A percentile compares a stretch with the other conserved stretches of the same genome.
Evolutionary conservation across 2,329 filamentous ascomycete species (phyloP).

Genomic region (Diaporthe helianthi): DNA sequence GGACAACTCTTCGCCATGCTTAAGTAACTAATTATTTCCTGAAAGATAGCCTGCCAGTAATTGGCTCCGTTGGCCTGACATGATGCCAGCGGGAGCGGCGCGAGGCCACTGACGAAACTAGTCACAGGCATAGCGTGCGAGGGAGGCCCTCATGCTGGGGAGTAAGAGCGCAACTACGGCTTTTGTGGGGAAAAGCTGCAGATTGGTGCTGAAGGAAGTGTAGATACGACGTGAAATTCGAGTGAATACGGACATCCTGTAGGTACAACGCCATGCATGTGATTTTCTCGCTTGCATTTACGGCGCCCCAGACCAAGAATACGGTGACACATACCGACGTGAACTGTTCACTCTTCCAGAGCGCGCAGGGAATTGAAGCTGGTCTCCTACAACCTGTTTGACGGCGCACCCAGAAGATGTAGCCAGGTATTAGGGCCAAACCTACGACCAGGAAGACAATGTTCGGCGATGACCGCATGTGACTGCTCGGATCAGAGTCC

Average conservation of each 20-base stretch:
- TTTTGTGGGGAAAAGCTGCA: conserved; percentile 30
- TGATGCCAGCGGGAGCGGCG: conserved; percentile 54
- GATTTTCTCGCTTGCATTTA: conserved; percentile 52
- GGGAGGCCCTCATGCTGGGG: conserved; percentile 37
- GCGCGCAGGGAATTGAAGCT: conserved; percentile 65
- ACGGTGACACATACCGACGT: conserved; percentile 60
- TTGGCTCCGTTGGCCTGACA: conserved; percentile 47
- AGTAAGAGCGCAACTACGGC: conserved; percentile 44
- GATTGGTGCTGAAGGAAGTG: conserved; percentile 50
- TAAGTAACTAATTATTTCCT: conserved; percentile 53
- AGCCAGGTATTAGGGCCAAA: conserved; percentile 52
- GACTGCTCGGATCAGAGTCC: conserved; percentile 41
- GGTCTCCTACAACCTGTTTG: conserved; percentile 55
- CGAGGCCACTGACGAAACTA: conserved; percentile 55
- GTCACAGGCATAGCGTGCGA: conserved; percentile 48
- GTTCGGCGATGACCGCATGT: conserved; percentile 49
- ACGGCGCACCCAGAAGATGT: conserved; percentile 60
- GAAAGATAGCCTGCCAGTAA: conserved; percentile 59
- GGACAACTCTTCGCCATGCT: too few species aligned
- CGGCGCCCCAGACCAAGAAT: conserved; percentile 52
- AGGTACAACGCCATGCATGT: conserved; percentile 58
- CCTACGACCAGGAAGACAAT: conserved; percentile 53
- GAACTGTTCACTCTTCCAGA: conserved; percentile 64
- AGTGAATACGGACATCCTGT: conserved; percentile 53
- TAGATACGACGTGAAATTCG: conserved; percentile 53